A percentile compares a stretch with the other conserved stretches of the same genome.
Conservation (phyloP, 495 filamentous ascomycete genomes). For the Penicillium macrosclerotiorum region DNA sequence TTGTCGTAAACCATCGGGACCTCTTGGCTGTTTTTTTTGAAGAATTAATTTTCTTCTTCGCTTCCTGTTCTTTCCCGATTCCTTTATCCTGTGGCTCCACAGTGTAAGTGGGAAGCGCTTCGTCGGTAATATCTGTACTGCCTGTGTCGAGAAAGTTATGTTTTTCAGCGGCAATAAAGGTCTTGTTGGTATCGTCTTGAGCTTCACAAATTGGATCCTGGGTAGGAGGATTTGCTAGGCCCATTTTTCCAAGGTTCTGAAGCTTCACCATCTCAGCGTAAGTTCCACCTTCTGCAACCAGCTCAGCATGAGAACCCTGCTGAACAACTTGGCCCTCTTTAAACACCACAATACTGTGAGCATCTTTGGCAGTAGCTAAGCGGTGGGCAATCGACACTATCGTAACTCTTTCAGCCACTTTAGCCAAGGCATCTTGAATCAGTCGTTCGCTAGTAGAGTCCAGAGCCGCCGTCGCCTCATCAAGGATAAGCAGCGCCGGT, state of each 20-base stretch:
- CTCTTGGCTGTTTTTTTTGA: conserved; percentile 17
- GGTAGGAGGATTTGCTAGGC: neutral
- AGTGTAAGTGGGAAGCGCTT: neutral
- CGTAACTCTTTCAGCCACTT: conserved; percentile 36
- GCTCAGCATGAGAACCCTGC: conserved; percentile 46
- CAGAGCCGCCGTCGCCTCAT: conserved; percentile 69
- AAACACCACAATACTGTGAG: conserved; percentile 61
- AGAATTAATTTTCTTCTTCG: conserved; percentile 14
- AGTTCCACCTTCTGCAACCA: conserved; percentile 28
- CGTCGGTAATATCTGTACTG: conserved; percentile 17
- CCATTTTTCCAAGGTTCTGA: conserved; percentile 30
- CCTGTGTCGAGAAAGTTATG: conserved; percentile 19
- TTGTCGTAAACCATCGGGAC: conserved; percentile 23
- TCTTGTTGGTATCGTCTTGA: neutral
- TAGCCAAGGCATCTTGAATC: conserved; percentile 46
- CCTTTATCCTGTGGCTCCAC: conserved; percentile 1
- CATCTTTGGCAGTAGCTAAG: conserved; percentile 46
- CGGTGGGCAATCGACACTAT: conserved; percentile 43
- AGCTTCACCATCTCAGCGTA: conserved; percentile 43
- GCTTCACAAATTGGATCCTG: conserved; percentile 17
- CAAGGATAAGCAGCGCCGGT: conserved; percentile 71
- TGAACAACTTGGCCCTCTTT: conserved; percentile 50
- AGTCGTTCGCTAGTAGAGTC: conserved; percentile 50
- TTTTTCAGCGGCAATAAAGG: conserved; percentile 11
- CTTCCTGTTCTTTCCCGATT: conserved; percentile 13